Base-by-base conservation (phyloP, 2,329 filamentous ascomycete species). In the Cladophialophora exuberans region DNA sequence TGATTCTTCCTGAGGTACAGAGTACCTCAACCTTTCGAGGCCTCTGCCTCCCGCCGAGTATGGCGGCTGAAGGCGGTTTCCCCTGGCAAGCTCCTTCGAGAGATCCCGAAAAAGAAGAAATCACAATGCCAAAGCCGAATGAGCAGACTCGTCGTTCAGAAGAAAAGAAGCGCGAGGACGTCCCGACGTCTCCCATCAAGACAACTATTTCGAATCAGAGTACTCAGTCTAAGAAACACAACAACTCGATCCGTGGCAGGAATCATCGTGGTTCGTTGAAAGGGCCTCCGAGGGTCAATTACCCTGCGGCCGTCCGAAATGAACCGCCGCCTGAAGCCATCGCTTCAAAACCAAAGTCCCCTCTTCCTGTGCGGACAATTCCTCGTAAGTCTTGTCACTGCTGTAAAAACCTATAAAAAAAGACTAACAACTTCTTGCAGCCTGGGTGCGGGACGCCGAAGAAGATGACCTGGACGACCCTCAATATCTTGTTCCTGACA, bases 371-470 rank as follows among this genome's bases (percentile, higher is more conserved):
- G 3, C 58, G 58, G 30, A 61, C 58, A 6, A 61, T 61, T 43
- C 58, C 58, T 10, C 23, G 58, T 61, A 43, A 41, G 58, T 56
- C 23, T 36, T n/a, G 18, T 20, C 2, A 22, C 25, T 28, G 5
- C 28, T 15, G 17, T 20, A 10, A 25, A 15, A 35, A 23, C 35
- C 6, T 10, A 6, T 30, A n/a, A 10, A 20, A n/a, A 41, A 30
- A 25, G 23, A 7, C 15, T 11, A 15, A 20, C 54, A 36, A 52
- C 10, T 22, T 17, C 17, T 25, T 26, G 35, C 52, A 56, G 54
- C 70, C 39, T 78, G 76, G 76, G 71, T 78, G 33, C 69, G 67
- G 35, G 75, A 74, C 18, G 68, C 73, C 17, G 71, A 74, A 41
- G 71, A 72, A 18, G 69, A 71, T 30, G 74, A 71, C 31, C 62